phyloP scores from a whole-genome alignment of 2,329 filamentous ascomycete genomes.

The Akanthomyces uredinophilus region DNA sequence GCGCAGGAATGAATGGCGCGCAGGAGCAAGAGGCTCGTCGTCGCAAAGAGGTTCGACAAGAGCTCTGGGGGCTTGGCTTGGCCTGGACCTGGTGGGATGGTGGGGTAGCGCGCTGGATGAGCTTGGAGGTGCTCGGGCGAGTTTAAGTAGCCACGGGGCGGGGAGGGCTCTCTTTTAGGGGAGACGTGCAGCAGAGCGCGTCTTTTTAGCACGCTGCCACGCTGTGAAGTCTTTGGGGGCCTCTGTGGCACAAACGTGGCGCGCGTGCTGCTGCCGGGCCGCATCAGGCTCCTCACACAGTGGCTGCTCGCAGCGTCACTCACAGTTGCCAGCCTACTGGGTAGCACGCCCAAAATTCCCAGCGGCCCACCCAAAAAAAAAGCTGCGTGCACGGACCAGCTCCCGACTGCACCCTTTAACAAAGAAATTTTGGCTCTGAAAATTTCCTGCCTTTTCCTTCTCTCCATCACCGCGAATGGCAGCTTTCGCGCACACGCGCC shows the following conservation, averaged over 20 bases:
- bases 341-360: too few species aligned
- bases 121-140: not conserved
- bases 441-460: not conserved
- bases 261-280: not conserved
- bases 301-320: too few species aligned
- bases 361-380: not conserved
- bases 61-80: conserved; percentile 3
- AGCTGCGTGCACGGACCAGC: conserved; percentile 10
- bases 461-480: not conserved
- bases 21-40: not conserved
- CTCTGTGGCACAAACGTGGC: not conserved
- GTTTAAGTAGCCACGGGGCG: not conserved
- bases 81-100: conserved; percentile 7
- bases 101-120: conserved; percentile 5
- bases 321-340: too few species aligned
- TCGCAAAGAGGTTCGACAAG: not conserved
- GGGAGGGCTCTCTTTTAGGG: not conserved
- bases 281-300: too few species aligned
- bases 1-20: not conserved
- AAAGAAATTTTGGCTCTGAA: conserved; percentile 8
- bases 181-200: not conserved
- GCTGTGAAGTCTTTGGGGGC: not conserved
- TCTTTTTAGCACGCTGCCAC: not conserved
- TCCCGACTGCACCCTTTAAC: conserved; percentile 2
- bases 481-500: not conserved